These are phyloP conservation scores for Amanita pallidorosea DNA, from an alignment of 768 basidiomycete species.

Conservation along the genomic window DNA sequence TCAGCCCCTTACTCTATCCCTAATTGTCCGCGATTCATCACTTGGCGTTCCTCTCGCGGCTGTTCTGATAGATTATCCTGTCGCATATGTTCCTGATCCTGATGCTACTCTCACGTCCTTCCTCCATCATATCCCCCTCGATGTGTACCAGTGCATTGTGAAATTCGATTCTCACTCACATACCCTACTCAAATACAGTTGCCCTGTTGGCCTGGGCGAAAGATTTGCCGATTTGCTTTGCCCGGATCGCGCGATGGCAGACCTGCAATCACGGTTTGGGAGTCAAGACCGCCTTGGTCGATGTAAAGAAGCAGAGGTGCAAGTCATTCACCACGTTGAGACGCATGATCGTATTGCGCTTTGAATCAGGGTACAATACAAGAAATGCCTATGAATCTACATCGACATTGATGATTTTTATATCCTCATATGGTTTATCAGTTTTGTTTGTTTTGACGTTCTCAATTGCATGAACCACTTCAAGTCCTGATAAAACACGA, in stretches of 20 bases:
- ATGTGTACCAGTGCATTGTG: constrained; percentile 38
- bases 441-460: constrained; percentile 77
- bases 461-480: constrained; percentile 87
- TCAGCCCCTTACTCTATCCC: constrained; percentile 9
- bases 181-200: constrained; percentile 46
- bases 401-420: constrained; percentile 78
- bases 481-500: constrained; percentile 75
- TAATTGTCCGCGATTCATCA: constrained; percentile 17
- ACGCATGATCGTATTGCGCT: constrained; percentile 37
- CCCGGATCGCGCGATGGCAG: constrained; percentile 17
- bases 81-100: constrained; percentile 32
- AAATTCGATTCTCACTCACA: constrained; percentile 16
- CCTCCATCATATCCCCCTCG: constrained; percentile 34
- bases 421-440: constrained; percentile 89
- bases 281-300: not conserved
- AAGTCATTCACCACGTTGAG: constrained; percentile 22
- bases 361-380: constrained; percentile 11
- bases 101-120: constrained; percentile 20
- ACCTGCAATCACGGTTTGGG: constrained; percentile 19
- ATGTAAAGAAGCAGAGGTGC: not conserved
- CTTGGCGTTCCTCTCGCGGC: constrained; percentile 43
- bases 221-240: constrained; percentile 11
- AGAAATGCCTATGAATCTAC: constrained; percentile 29
- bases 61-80: constrained; percentile 50
- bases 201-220: constrained; percentile 24